Conservation (phyloP, 805 yeast genomes). For the Lachancea sp. region DNA sequence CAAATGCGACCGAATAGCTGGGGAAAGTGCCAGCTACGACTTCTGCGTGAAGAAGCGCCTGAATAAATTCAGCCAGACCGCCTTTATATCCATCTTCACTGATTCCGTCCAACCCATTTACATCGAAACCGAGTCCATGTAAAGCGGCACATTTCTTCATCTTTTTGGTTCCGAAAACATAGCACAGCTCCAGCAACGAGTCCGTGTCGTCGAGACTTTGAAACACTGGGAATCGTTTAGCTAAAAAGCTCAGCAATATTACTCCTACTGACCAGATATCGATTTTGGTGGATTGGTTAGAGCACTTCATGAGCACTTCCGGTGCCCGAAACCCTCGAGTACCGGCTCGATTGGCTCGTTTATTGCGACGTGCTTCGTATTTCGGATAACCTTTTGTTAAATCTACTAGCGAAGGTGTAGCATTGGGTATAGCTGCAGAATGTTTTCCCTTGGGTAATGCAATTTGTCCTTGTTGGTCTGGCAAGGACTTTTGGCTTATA, state of each 20-base stretch:
- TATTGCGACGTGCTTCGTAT: constrained; percentile 79
- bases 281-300: constrained; percentile 71
- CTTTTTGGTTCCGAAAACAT: constrained; percentile 68
- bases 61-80: constrained; percentile 29
- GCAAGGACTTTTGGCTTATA: constrained; percentile 9
- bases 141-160: constrained; percentile 71
- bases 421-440: constrained; percentile 27
- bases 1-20: constrained; percentile 63
- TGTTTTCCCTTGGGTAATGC: constrained; percentile 16
- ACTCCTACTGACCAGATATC: constrained; percentile 95
- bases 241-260: constrained; percentile 67
- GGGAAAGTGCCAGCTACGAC: constrained; percentile 56
- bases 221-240: constrained; percentile 86
- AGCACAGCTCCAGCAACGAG: constrained; percentile 77
- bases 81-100: constrained; percentile 35
- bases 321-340: constrained; percentile 95
- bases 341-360: constrained; percentile 95
- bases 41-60: constrained; percentile 26
- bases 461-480: constrained; percentile 26
- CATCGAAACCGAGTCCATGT: constrained; percentile 85
- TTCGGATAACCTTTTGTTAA: constrained; percentile 67
- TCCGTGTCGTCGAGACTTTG: constrained; percentile 91
- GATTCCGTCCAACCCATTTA: constrained; percentile 45
- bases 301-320: constrained; percentile 81
- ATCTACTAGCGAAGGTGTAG: constrained; percentile 18